These are phyloP conservation scores for Talaromyces verruculosus DNA, from an alignment of 2,329 filamentous ascomycete genomes.

Conservation along the genomic window DNA sequence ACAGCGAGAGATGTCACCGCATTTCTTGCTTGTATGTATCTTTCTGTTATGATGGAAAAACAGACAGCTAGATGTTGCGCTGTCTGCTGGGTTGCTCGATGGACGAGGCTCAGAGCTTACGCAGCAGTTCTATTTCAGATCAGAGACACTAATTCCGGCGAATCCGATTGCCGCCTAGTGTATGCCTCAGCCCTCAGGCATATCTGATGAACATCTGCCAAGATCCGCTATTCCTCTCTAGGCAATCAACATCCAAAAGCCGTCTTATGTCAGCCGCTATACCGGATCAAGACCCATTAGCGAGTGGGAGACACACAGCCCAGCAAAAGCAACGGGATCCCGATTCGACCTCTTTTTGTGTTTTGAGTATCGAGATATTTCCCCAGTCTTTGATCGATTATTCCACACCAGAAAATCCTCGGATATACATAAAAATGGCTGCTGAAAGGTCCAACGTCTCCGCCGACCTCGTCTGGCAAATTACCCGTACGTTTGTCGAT, in stretches of 20 bases:
- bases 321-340: constrained; percentile 3
- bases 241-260: background rate
- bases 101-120: background rate
- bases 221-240: background rate
- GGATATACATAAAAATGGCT: constrained; percentile 37
- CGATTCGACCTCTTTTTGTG: constrained; percentile 6
- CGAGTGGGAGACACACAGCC: constrained; percentile 20
- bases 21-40: background rate
- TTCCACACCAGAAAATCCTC: background rate
- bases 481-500: constrained; percentile 72
- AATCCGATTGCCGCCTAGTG: constrained; percentile 8
- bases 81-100: constrained; percentile 1
- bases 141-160: constrained; percentile 13
- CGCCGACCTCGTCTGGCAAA: constrained; percentile 89
- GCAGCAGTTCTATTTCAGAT: background rate
- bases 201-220: background rate
- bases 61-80: background rate
- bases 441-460: constrained; percentile 71
- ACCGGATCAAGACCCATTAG: constrained; percentile 20
- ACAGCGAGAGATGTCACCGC: constrained; percentile 10
- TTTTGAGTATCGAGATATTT: constrained; percentile 9
- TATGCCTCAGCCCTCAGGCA: background rate
- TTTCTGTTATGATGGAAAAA: background rate
- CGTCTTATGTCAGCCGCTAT: constrained; percentile 17
- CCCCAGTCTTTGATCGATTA: constrained; percentile 8